Base-by-base conservation (phyloP, 2,329 filamentous ascomycete genomes). In the Talaromyces sp. region DNA sequence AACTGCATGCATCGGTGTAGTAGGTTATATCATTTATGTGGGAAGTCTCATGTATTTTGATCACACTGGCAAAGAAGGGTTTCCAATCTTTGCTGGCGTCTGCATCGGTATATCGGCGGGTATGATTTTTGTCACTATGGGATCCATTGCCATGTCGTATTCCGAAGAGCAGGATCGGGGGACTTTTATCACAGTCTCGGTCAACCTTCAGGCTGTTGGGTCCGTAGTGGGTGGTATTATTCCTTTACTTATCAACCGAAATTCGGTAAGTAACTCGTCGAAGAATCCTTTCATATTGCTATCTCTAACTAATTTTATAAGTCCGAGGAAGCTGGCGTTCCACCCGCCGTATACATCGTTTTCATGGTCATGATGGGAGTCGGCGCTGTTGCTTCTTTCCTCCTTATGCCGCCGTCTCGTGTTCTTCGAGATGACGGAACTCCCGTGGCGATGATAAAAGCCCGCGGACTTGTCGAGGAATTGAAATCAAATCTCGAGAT, bases 151-250 rank as follows among this genome's bases (percentile, higher is more conserved):
- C 15, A 69, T 67, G 27, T 68, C 72, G 0, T 75, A 75, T 51
- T 67, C 73, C 3, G 73, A 75, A 47, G 73, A 75, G 57, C 61
- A 66, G 11, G 70, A 75, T 25, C 69, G 70, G 57, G 71, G 72
- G 1, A 62, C 60, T 11, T 74, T 67, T 55, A 69, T 72, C 52
- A 69, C 71, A 9, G 70, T 69, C 11, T 66, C 65, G 22, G 63
- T 70, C 25, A 73, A 72, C 57, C 66, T 73, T 4, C 68, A 72
- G 32, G 72, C 71, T 15, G 58, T 69, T 2, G 72, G 71, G 0
- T 28, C 53, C 2, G 28, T 28, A 22, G 19, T 55, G 22, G 53
- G 53, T 8, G 53, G 53, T 22, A 33, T 55, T 6, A 55, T 55
- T 9, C 53, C 53, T 2, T 13, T 55, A 19, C 19, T 55, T n/a